Base-by-base conservation (phyloP, 305 asterid genomes). In the Lippia alba region DNA sequence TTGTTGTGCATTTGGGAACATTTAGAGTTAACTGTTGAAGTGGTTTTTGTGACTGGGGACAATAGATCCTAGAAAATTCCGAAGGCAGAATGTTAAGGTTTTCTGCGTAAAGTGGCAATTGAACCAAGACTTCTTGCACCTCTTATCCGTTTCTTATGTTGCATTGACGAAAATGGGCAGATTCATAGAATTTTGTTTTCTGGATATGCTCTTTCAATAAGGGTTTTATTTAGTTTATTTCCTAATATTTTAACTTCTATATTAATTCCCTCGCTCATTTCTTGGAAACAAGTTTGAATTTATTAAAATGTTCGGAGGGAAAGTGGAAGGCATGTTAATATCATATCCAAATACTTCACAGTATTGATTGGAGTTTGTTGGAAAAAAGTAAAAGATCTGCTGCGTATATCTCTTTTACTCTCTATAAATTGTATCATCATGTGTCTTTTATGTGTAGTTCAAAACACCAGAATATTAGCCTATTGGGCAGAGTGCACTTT, bases 91-190 rank as follows among this genome's bases (percentile, higher is more conserved):
- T 7, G 12, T 58, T 51, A 30, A 34, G 50, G 30, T 61, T 60
- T 24, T 20, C 34, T 44, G 34, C 54, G 55, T 68, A 16, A 61
- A 76, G 39, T 64, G 64, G 70, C 60, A 56, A 48, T 69, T 64
- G 59, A 64, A 64, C 33, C 41, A 55, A 15, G 16, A 36, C 40
- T 63, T 63, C 15, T 51, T 19, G 36, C 34, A 20, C 11, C 62
- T 41, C 49, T 64, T 30, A 30, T 55, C 53, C 60, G 46, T 12
- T 18, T 49, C 6, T 41, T 48, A 7, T 65, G 53, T n/a, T n/a
- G n/a, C n/a, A n/a, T n/a, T n/a, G n/a, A n/a, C n/a, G n/a, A n/a
- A n/a, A n/a, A n/a, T n/a, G n/a, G n/a, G n/a, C n/a, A 33, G 53
- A 15, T 57, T 8, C 30, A 15, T 16, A 2, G 30, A 14, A 3